These are phyloP conservation scores for Cicer yamashitae DNA, from an alignment of 306 rosid species.

Conservation along the genomic window DNA sequence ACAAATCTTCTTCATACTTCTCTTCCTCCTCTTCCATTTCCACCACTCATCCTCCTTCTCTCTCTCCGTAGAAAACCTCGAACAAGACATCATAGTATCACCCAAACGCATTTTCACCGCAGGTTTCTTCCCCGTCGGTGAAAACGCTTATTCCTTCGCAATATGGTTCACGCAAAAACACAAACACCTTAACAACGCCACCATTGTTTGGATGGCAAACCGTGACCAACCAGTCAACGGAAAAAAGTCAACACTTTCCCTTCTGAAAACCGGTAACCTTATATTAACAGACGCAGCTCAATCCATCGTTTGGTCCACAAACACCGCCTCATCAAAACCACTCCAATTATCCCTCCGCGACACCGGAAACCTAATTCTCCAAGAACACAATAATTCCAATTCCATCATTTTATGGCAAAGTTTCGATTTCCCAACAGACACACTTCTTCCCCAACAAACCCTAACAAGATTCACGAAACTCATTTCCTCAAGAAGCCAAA, in stretches of 20 bases:
- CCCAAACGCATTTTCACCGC: slow-evolving; percentile 35
- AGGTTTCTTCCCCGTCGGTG: neutral
- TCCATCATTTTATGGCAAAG: slow-evolving; percentile 11
- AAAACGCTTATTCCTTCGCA: slow-evolving; percentile 29
- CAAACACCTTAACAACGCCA: neutral
- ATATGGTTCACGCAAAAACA: slow-evolving; percentile 19
- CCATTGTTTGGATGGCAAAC: slow-evolving; percentile 39
- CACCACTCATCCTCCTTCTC: neutral
- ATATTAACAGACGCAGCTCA: slow-evolving; percentile 17
- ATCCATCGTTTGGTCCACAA: neutral
- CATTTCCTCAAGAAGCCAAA: slow-evolving; percentile 9
- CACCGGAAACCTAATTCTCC: slow-evolving; percentile 14
- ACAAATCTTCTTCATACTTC: neutral
- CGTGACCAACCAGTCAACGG: slow-evolving; percentile 31
- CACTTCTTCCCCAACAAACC: slow-evolving; percentile 5
- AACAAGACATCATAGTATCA: neutral
- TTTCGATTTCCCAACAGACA: slow-evolving; percentile 29
- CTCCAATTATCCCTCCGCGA: neutral
- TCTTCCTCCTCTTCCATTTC: neutral
- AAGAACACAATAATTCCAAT: neutral
- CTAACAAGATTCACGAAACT: neutral
- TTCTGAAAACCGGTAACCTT: slow-evolving; percentile 12
- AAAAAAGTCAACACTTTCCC: slow-evolving; percentile 22
- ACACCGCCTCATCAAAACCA: neutral
- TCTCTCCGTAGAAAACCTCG: neutral